A percentile compares a stretch with the other conserved stretches of the same genome.
These are phyloP conservation scores for Neurospora sp. DNA, from an alignment of 495 filamentous ascomycete species.

Conservation along the genomic window DNA sequence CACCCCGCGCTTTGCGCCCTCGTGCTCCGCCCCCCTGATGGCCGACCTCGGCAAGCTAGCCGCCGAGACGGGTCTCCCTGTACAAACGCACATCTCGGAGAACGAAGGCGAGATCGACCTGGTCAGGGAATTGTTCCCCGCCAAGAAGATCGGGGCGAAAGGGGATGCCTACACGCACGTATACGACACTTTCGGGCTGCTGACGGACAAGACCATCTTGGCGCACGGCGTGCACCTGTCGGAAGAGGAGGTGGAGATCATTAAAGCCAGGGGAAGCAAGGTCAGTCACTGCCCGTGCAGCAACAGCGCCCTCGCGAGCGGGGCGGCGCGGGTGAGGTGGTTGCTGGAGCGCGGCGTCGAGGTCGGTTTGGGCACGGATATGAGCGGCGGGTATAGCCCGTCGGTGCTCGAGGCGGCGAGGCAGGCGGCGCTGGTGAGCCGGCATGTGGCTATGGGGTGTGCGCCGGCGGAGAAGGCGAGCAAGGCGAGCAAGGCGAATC, in stretches of 20 bases:
- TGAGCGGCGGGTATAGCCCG: conserved; percentile 74
- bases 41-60: conserved; percentile 53
- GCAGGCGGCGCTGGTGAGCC: conserved; percentile 64
- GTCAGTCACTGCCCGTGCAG: conserved; percentile 80
- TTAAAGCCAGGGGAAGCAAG: conserved; percentile 50
- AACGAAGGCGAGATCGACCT: conserved; percentile 63
- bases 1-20: conserved; percentile 84
- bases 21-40: conserved; percentile 55
- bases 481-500: background rate
- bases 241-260: conserved; percentile 49
- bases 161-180: conserved; percentile 58
- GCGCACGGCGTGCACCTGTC: conserved; percentile 78
- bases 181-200: conserved; percentile 62
- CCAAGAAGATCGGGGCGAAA: conserved; percentile 14
- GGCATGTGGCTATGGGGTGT: conserved; percentile 48
- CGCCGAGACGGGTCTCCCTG: conserved; percentile 43
- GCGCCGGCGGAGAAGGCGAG: background rate
- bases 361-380: conserved; percentile 82
- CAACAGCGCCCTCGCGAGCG: conserved; percentile 71
- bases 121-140: conserved; percentile 61
- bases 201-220: conserved; percentile 66
- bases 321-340: conserved; percentile 58
- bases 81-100: conserved; percentile 91
- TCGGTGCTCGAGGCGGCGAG: conserved; percentile 70
- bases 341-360: conserved; percentile 65